A percentile compares a stretch with the other conserved stretches of the same genome.
These are phyloP conservation scores for Prunus yedoensis DNA, from an alignment of 331 rosid species.

Conservation along the genomic window DNA sequence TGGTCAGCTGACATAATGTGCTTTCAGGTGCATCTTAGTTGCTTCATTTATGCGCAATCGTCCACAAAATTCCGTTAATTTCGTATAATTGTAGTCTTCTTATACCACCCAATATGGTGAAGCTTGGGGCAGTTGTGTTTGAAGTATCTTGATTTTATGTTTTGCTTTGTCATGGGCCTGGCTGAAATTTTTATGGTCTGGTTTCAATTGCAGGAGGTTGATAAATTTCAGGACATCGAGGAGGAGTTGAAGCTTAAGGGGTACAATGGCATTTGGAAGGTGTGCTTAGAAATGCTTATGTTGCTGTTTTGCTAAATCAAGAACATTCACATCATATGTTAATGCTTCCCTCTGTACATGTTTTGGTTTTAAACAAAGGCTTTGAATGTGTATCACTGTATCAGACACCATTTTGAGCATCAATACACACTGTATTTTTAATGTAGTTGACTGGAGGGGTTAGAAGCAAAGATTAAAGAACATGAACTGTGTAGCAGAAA, in stretches of 20 bases:
- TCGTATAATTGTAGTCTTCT: neutral
- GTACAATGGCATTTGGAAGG: constrained; percentile 86
- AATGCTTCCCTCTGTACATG: constrained; percentile 1
- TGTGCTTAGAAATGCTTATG: constrained; percentile 35
- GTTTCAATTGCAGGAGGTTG: constrained; percentile 75
- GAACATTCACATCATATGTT: constrained; percentile 6
- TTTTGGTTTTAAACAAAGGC: neutral
- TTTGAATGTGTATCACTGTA: neutral
- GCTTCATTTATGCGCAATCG: neutral
- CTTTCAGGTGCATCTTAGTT: constrained; percentile 63
- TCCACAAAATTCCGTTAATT: constrained; percentile 1
- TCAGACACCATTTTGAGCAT: neutral
- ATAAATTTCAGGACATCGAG: constrained; percentile 67
- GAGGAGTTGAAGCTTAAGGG: constrained; percentile 72
- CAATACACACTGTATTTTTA: neutral
- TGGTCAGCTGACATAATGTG: constrained; percentile 96
- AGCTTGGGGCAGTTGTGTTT: neutral
- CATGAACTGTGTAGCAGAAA: neutral
- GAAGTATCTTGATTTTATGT: neutral
- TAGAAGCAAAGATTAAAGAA: neutral
- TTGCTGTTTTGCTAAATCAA: constrained; percentile 21
- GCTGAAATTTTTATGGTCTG: neutral
- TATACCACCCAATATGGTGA: neutral
- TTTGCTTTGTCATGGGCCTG: neutral
- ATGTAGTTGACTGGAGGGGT: neutral